Evolutionary conservation across 441 rosid species (phyloP).

Genomic region (Adansonia grandidieri): DNA sequence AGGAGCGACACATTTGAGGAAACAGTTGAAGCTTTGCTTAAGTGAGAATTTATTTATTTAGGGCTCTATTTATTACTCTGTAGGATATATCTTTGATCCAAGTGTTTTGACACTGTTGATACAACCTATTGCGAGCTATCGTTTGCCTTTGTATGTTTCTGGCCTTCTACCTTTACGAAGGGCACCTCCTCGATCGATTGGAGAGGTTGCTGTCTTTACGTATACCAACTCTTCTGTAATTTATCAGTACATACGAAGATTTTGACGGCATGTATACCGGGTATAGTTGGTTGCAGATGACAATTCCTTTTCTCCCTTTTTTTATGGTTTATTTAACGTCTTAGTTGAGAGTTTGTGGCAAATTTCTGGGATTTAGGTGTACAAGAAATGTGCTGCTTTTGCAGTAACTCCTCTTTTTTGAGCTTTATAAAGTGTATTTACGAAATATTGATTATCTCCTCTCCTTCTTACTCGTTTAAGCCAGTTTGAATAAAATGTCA

Average conservation of each 20-base stretch:
- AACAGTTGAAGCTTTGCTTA: conserved; percentile 25
- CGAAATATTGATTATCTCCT: background rate
- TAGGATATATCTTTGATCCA: conserved; percentile 6
- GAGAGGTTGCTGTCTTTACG: conserved; percentile 34
- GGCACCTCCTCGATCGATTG: background rate
- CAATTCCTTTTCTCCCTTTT: conserved; percentile 21
- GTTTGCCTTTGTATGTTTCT: conserved; percentile 25
- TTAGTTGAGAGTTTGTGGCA: background rate
- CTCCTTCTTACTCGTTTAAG: background rate
- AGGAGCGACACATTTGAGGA: conserved; percentile 26
- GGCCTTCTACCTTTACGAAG: conserved; percentile 24
- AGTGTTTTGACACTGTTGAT: conserved; percentile 23
- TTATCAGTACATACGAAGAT: conserved; percentile 55
- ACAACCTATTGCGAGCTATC: conserved; percentile 27
- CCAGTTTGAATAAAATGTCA: background rate
- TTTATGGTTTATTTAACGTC: background rate
- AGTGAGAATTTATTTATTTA: conserved; percentile 16
- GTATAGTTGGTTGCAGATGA: conserved; percentile 41
- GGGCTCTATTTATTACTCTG: conserved; percentile 5
- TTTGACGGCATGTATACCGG: conserved; percentile 51
- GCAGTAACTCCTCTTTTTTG: background rate
- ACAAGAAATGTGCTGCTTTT: background rate
- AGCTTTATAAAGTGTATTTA: background rate
- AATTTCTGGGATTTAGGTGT: background rate
- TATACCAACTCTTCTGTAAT: conserved; percentile 44